Percentiles rank a stretch among this genome's conserved stretches.
Conservation (phyloP, 257 asterid species). For the Solanum clarkiae region DNA sequence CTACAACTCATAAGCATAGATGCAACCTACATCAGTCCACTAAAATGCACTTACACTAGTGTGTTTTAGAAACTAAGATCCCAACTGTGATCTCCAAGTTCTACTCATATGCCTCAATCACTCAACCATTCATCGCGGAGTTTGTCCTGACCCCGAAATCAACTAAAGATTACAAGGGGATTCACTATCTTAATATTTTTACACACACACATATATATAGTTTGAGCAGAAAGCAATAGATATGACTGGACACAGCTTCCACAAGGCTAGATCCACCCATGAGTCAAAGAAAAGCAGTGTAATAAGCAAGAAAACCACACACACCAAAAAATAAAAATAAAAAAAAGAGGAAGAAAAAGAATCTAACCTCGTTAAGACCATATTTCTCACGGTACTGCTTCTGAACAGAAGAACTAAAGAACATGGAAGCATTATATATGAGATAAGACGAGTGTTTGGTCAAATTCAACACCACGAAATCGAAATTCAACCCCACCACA, state of each 20-base stretch:
- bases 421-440: constrained; percentile 81
- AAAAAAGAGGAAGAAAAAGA: not conserved
- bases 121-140: not conserved
- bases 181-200: not conserved
- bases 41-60: not conserved
- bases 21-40: not conserved
- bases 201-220: not conserved
- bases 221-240: not conserved
- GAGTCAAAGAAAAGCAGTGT: not conserved
- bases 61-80: not conserved
- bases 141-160: not conserved
- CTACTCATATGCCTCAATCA: not conserved
- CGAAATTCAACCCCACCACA: constrained; percentile 91
- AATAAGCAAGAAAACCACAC: not conserved
- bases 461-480: constrained; percentile 69
- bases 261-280: not conserved
- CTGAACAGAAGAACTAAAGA: constrained; percentile 75
- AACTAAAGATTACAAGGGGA: not conserved
- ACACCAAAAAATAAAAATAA: too few species aligned
- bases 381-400: constrained; percentile 60
- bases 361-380: constrained; percentile 53
- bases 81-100: not conserved
- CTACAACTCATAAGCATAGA: not conserved
- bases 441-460: constrained; percentile 86
- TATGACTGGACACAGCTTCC: not conserved